phyloP scores from a whole-genome alignment of 177 flowering plant genomes.

The Tripterygium wilfordii region DNA sequence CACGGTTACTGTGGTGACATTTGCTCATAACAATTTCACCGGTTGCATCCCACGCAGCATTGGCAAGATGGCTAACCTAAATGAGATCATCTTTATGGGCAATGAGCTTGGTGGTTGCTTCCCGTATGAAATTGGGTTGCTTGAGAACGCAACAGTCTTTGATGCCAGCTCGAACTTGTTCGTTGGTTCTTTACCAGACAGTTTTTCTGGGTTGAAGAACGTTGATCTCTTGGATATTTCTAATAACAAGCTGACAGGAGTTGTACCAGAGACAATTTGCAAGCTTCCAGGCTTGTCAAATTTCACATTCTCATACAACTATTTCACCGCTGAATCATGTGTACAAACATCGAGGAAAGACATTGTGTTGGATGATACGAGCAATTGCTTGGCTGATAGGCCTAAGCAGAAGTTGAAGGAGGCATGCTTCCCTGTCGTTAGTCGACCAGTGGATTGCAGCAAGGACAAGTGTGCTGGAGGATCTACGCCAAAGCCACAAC shows the following conservation, averaged over 20 bases:
- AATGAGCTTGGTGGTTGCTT: conserved; percentile 49
- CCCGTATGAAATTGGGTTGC: conserved; percentile 50
- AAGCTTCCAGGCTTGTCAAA: conserved; percentile 36
- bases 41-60: conserved; percentile 62
- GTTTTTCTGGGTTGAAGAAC: conserved; percentile 21
- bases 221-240: conserved; percentile 32
- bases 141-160: conserved; percentile 34
- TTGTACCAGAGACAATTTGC: conserved; percentile 41
- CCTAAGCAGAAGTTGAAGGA: conserved; percentile 31
- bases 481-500: too few relatives aligned
- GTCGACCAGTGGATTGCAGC: conserved; percentile 38
- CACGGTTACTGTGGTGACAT: conserved; percentile 45
- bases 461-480: conserved; percentile 28
- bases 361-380: conserved; percentile 19
- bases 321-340: conserved; percentile 34
- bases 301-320: conserved; percentile 46
- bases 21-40: conserved; percentile 48
- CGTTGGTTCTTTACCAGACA: conserved; percentile 33
- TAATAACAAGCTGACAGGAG: conserved; percentile 39
- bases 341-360: conserved; percentile 5
- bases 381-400: conserved; percentile 36
- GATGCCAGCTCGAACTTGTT: conserved; percentile 36
- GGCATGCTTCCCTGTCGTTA: conserved; percentile 28
- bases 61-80: conserved; percentile 47
- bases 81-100: conserved; percentile 39